Conservation (phyloP, 176 grass and related monocot genomes). For the Alloteropsis semialata region DNA sequence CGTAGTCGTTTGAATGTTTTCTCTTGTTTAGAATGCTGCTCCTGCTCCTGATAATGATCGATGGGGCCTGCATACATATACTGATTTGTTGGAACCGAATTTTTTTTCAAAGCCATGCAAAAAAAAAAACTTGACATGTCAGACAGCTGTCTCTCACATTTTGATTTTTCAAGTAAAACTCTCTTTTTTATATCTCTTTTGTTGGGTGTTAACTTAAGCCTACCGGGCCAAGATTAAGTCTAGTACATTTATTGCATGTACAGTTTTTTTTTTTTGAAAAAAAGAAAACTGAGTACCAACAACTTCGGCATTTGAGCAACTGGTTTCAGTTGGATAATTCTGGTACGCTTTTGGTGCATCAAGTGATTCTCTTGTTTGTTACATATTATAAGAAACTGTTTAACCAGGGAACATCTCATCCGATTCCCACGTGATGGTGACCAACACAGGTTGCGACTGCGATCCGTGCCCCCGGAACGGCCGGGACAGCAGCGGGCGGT, state of each 20-base stretch:
- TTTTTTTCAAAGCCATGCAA: background rate
- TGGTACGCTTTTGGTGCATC: background rate
- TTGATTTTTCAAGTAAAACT: background rate
- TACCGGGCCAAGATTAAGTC: background rate
- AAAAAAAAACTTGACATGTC: background rate
- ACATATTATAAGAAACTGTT: background rate
- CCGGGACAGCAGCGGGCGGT: conserved; percentile 14
- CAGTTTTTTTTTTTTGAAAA: too few species aligned
- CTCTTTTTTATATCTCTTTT: background rate
- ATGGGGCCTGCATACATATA: background rate
- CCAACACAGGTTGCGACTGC: conserved; percentile 7
- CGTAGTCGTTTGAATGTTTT: background rate
- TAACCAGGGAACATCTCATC: conserved; percentile 27
- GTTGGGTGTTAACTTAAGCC: too few species aligned
- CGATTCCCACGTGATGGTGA: conserved; percentile 41
- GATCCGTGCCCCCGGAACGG: conserved; percentile 9
- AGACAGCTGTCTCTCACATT: background rate
- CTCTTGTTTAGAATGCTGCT: background rate
- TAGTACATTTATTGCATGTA: too few species aligned
- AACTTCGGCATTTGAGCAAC: background rate
- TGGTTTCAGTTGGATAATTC: background rate
- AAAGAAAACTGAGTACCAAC: too few species aligned
- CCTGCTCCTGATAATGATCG: background rate
- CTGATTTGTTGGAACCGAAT: background rate
- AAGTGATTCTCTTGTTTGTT: background rate